Evolutionary conservation across 2,329 filamentous ascomycete species (phyloP).

Genomic region (Trichoderma arundinaceum): DNA sequence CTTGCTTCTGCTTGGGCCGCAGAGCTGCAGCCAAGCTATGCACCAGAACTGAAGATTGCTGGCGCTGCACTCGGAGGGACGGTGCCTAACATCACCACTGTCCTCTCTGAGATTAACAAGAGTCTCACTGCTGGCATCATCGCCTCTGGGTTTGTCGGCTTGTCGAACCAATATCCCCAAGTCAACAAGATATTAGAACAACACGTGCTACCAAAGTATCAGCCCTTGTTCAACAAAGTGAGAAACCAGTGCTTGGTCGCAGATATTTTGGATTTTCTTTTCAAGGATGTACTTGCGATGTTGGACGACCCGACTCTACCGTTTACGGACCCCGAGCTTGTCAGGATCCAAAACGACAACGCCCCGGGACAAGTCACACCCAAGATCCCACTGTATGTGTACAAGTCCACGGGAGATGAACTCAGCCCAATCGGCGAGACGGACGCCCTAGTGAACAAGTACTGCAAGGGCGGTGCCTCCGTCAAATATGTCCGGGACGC

Average conservation of each 20-base stretch:
- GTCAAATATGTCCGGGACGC: slow-evolving; percentile 49
- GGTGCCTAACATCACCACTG: slow-evolving; percentile 35
- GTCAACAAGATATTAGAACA: slow-evolving; percentile 31
- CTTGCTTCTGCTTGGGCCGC: slow-evolving; percentile 37
- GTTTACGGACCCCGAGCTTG: slow-evolving; percentile 32
- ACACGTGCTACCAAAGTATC: slow-evolving; percentile 35
- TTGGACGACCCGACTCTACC: slow-evolving; percentile 46
- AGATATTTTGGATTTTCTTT: slow-evolving; percentile 39
- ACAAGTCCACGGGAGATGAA: too few relatives aligned
- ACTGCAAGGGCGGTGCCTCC: slow-evolving; percentile 31
- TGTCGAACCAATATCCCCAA: slow-evolving; percentile 37
- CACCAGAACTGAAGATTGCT: slow-evolving; percentile 37
- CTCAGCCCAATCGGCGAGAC: slow-evolving; percentile 46
- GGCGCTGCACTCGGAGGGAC: slow-evolving; percentile 36
- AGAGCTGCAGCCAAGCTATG: slow-evolving; percentile 39
- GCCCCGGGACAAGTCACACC: too few relatives aligned
- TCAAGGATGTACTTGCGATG: slow-evolving; percentile 48
- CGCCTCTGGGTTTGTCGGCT: slow-evolving; percentile 35
- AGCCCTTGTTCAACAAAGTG: slow-evolving; percentile 41
- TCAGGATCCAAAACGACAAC: too few relatives aligned
- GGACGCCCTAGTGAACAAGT: slow-evolving; percentile 49
- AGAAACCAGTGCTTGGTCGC: slow-evolving; percentile 40
- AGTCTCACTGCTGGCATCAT: slow-evolving; percentile 35
- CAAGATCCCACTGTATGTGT: too few relatives aligned
- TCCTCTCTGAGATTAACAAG: slow-evolving; percentile 34